phyloP scores from a whole-genome alignment of 2,329 filamentous ascomycete species.

The Stromatinia cepivora region DNA sequence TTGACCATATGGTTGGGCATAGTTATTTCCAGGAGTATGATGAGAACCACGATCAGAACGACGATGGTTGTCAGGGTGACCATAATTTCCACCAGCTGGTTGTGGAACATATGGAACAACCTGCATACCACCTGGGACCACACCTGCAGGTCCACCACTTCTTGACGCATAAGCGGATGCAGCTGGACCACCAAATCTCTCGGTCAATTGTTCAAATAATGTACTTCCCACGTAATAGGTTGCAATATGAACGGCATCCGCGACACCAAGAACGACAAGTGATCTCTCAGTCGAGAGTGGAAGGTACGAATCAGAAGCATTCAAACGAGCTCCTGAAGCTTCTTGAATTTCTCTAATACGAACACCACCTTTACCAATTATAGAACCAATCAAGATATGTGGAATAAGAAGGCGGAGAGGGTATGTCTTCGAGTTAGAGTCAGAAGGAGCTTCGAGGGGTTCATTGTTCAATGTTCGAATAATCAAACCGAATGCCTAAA shows the following conservation, averaged over 20 bases:
- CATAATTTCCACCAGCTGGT: conserved; percentile 88
- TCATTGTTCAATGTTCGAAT: conserved; percentile 98
- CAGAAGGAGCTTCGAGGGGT: conserved; percentile 82
- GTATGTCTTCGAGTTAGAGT: conserved; percentile 93
- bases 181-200: conserved; percentile 91
- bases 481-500: conserved; percentile 90
- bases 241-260: conserved; percentile 97
- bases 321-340: conserved; percentile 91
- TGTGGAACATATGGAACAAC: conserved; percentile 98
- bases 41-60: conserved; percentile 72
- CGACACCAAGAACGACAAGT: conserved; percentile 96
- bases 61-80: conserved; percentile 82
- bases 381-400: conserved; percentile 95
- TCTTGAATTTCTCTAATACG: conserved; percentile 98
- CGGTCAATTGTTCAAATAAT: conserved; percentile 94
- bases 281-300: conserved; percentile 95
- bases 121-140: conserved; percentile 96
- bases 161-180: conserved; percentile 97
- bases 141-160: conserved; percentile 87
- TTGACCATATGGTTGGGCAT: conserved; percentile 61
- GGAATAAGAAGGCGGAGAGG: conserved; percentile 93
- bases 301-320: conserved; percentile 92
- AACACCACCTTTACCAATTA: conserved; percentile 95
- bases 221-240: conserved; percentile 99
- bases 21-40: conserved; percentile 73